These are phyloP conservation scores for Ophiostoma quercus DNA, from an alignment of 2,329 filamentous ascomycete species.

Conservation along the genomic window DNA sequence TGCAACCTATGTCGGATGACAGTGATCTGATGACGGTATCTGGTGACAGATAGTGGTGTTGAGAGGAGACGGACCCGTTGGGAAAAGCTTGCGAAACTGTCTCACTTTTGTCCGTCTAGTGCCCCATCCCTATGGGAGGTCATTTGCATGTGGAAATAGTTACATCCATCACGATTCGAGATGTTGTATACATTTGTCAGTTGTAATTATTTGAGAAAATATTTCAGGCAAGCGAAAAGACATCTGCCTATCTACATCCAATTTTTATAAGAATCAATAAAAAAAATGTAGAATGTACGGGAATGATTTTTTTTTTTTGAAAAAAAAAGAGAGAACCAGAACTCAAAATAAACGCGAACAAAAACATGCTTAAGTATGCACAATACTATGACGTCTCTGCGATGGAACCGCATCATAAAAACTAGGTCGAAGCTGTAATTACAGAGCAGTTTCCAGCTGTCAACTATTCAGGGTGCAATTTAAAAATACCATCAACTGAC, in stretches of 20 bases:
- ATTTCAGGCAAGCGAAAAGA: no score
- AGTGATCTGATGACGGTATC: neutral
- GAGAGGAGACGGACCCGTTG: neutral
- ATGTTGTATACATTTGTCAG: neutral
- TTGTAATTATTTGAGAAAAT: neutral
- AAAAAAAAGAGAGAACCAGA: neutral
- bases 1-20: neutral
- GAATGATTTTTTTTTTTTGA: no score
- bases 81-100: slow-evolving; percentile 1
- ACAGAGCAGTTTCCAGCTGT: neutral
- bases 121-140: neutral
- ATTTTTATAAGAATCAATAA: no score
- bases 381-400: neutral
- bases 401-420: neutral
- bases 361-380: neutral
- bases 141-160: neutral
- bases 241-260: no score
- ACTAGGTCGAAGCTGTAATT: neutral
- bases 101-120: neutral
- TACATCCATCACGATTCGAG: neutral
- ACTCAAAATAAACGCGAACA: neutral
- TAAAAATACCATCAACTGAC: slow-evolving; percentile 3
- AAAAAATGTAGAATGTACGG: no score
- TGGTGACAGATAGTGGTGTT: slow-evolving; percentile 1
- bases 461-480: neutral